Evolutionary conservation across 139 green algal genomes (phyloP).

Genomic region (Choricystis sp.): DNA sequence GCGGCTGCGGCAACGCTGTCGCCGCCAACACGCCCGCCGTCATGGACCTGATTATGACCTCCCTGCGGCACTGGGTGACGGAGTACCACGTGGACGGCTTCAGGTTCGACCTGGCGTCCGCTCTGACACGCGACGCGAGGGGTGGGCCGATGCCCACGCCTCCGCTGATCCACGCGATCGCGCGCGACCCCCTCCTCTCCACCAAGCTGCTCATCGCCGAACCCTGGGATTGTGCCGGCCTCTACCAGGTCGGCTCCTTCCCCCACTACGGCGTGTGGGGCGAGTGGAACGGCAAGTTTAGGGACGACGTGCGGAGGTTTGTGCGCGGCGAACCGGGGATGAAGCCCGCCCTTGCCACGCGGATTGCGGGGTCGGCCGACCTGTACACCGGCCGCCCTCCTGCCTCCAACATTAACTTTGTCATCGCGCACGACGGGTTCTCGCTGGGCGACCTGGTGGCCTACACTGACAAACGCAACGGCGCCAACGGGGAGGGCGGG

Average conservation of each 20-base stretch:
- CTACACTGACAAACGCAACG: constrained; percentile 72
- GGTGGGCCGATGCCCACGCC: constrained; percentile 59
- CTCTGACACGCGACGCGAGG: constrained; percentile 61
- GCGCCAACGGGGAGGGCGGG: constrained; percentile 60
- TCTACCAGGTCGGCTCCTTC: constrained; percentile 83
- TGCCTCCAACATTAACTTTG: constrained; percentile 73
- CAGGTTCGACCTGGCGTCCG: constrained; percentile 86
- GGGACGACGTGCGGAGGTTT: constrained; percentile 68
- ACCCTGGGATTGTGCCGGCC: constrained; percentile 77
- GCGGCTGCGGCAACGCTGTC: constrained; percentile 79
- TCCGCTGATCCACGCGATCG: constrained; percentile 65
- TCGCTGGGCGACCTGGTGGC: constrained; percentile 81
- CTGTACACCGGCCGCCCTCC: constrained; percentile 67
- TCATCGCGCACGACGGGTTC: constrained; percentile 92
- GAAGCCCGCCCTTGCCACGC: constrained; percentile 79
- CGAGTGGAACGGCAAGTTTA: constrained; percentile 86
- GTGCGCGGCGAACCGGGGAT: constrained; percentile 58
- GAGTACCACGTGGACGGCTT: constrained; percentile 92
- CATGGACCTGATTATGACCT: constrained; percentile 64
- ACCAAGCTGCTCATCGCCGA: constrained; percentile 55
- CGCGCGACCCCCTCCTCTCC: constrained; percentile 62
- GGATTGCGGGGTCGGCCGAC: constrained; percentile 73
- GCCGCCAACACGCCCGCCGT: constrained; percentile 69
- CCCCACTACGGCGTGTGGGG: constrained; percentile 84
- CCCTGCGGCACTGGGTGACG: constrained; percentile 49